Evolutionary conservation across 2,329 filamentous ascomycete genomes (phyloP).

Genomic region (Thielaviopsis euricoi): DNA sequence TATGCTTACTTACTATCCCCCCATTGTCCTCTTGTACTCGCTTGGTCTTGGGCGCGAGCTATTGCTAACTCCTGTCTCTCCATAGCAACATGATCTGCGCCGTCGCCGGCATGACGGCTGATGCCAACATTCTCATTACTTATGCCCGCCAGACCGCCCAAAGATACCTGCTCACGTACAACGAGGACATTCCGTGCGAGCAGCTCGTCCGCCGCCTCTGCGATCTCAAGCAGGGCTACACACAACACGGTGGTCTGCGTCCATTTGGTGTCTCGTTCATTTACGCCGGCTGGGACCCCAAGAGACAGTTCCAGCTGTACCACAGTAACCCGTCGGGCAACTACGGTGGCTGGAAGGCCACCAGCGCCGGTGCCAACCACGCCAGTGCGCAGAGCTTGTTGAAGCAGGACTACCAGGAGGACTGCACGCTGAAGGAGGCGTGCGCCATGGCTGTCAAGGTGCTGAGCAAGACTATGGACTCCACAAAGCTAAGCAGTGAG

Average conservation of each 20-base stretch:
- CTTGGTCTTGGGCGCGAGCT: no score
- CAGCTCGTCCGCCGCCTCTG: conserved; percentile 93
- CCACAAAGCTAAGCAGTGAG: conserved; percentile 94
- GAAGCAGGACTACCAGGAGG: conserved; percentile 99
- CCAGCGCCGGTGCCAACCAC: conserved; percentile 94
- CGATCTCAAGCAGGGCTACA: conserved; percentile 98
- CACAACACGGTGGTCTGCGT: conserved; percentile 92
- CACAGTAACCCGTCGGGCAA: conserved; percentile 98
- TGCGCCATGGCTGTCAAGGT: conserved; percentile 98
- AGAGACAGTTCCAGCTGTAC: conserved; percentile 95
- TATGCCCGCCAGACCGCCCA: conserved; percentile 95
- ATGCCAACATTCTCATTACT: conserved; percentile 99
- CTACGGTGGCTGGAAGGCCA: conserved; percentile 98
- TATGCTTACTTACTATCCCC: conserved; percentile 30
- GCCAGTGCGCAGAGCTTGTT: conserved; percentile 90
- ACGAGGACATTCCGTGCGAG: conserved; percentile 98
- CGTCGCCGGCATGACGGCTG: conserved; percentile 96
- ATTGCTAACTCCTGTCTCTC: background rate
- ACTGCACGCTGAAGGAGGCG: conserved; percentile 88
- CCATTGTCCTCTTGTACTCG: background rate
- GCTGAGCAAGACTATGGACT: conserved; percentile 99
- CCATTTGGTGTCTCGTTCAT: conserved; percentile 99
- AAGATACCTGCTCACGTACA: conserved; percentile 95
- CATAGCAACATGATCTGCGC: conserved; percentile 98
- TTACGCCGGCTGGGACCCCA: conserved; percentile 94